Evolutionary conservation across 805 yeast species (phyloP).

Genomic region (Candida vartiovaarae): DNA sequence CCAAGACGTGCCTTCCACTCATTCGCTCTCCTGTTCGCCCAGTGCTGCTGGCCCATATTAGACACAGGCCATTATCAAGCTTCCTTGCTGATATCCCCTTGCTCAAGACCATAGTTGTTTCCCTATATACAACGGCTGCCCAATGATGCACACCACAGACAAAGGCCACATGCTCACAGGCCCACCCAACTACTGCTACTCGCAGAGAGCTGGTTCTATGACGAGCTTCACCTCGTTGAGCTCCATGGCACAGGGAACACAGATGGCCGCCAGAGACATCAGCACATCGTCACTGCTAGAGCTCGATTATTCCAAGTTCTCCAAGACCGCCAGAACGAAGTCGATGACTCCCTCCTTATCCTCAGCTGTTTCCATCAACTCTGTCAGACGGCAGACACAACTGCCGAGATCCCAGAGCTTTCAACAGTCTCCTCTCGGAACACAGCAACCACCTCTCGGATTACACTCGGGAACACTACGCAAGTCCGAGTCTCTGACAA

Average conservation of each 20-base stretch:
- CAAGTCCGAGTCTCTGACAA: conserved; percentile 1
- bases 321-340: conserved; percentile 10
- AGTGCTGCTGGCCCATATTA: no score
- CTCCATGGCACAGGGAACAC: conserved; percentile 5
- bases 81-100: no score
- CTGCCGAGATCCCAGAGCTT: conserved; percentile 7
- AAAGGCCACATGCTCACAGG: no score
- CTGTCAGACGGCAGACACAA: background rate
- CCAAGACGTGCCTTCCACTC: no score
- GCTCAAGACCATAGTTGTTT: no score
- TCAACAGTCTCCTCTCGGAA: background rate
- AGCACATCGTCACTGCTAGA: conserved; percentile 19
- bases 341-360: background rate
- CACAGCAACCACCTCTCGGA: no score
- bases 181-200: background rate
- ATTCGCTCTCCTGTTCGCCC: no score
- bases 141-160: no score
- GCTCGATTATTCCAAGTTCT: conserved; percentile 15
- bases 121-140: no score
- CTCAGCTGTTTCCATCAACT: background rate
- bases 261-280: conserved; percentile 13
- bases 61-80: no score
- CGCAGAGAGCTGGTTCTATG: conserved; percentile 10
- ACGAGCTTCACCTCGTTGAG: conserved; percentile 17
- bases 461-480: background rate